Evolutionary conservation across 2,329 filamentous ascomycete species (phyloP), one percentile per base, ranked within the genome.

Genomic region (Colletotrichum karsti): DNA sequence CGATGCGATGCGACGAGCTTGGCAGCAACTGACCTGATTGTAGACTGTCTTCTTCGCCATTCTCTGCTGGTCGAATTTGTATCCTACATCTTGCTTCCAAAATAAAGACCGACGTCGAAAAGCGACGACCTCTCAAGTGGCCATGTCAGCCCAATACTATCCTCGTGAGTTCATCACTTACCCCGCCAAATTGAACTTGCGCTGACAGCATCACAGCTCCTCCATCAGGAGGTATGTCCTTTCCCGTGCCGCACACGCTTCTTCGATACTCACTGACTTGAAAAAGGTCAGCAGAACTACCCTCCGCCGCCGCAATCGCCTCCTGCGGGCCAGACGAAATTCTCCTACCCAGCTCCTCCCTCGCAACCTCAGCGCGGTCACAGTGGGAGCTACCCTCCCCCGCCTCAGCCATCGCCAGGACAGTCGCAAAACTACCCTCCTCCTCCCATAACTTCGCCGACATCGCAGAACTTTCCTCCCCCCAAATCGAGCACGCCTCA

Each of bases 281-380:
- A 1, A 1, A 5, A 69, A 62, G 60, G 63, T 18, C 71, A 82
- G 67, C 80, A 81, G 55, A 81, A 79, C 69, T 85, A 84, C 72
- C 82, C 83, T 50, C 78, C 80, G 53, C 84, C 84, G 18, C 83
- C 84, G 30, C 82, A 79, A 5, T 86, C 84, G 22, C 81, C 84
- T 54, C 83, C 84, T 3, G 81, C 82, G 44, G 80, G 79, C 73
- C 80, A 81, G 69, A 77, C 81, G 22, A 82, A 81, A 50, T 85
- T 83, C 75, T 85, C 78, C 48, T 77, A 84, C 53, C 78, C 83
- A 55, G 79, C 83, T 58, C 82, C 82, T 12, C 79, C 82, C 24
- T 54, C 62, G 30, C 70, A 68, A 44, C 61, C 46, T 9, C 73
- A 69, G 57, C 69, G 58, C 60, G 67, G 63, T 7, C 68, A 63